A percentile compares a stretch with the other conserved stretches of the same genome.
These are phyloP conservation scores for Phytophthora foliorum DNA, from an alignment of 352 stramenopile genomes.

Conservation along the genomic window DNA sequence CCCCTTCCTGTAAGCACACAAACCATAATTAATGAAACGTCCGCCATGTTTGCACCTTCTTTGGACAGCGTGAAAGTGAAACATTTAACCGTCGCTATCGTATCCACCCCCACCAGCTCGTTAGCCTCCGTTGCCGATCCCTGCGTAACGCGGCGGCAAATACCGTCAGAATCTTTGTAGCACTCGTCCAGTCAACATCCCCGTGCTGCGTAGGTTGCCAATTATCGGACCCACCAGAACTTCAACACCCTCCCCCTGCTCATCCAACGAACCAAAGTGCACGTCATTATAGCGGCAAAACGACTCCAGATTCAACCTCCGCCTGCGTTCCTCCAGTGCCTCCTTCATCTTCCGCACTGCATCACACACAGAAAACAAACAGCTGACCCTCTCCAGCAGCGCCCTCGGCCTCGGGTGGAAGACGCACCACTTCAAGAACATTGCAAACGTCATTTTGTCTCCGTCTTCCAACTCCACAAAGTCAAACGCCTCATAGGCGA, in stretches of 20 bases:
- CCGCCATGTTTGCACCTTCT: neutral
- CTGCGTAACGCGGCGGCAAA: slow-evolving; percentile 15
- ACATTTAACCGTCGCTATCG: slow-evolving; percentile 28
- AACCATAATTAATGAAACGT: neutral
- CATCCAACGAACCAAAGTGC: slow-evolving; percentile 37
- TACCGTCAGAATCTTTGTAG: neutral
- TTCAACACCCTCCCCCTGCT: slow-evolving; percentile 23
- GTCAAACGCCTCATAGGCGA: slow-evolving; percentile 79
- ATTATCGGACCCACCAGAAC: slow-evolving; percentile 57
- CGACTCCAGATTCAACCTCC: slow-evolving; percentile 15
- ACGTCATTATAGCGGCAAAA: slow-evolving; percentile 45
- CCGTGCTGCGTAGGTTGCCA: slow-evolving; percentile 12
- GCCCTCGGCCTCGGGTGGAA: slow-evolving; percentile 67
- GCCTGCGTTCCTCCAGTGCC: slow-evolving; percentile 30
- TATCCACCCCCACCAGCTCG: slow-evolving; percentile 55
- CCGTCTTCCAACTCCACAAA: slow-evolving; percentile 67
- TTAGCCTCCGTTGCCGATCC: slow-evolving; percentile 27
- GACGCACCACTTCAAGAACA: slow-evolving; percentile 75
- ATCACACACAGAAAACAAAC: slow-evolving; percentile 53
- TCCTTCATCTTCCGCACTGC: slow-evolving; percentile 45
- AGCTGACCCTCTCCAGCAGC: slow-evolving; percentile 69
- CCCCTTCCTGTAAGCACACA: slow-evolving; percentile 7
- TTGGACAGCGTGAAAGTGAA: slow-evolving; percentile 47
- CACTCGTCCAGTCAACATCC: neutral
- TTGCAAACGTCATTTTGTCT: slow-evolving; percentile 74